Percentiles rank a stretch among this genome's conserved stretches.
Evolutionary conservation across 2,329 filamentous ascomycete species (phyloP).

Genomic region (Epichloe typhina): DNA sequence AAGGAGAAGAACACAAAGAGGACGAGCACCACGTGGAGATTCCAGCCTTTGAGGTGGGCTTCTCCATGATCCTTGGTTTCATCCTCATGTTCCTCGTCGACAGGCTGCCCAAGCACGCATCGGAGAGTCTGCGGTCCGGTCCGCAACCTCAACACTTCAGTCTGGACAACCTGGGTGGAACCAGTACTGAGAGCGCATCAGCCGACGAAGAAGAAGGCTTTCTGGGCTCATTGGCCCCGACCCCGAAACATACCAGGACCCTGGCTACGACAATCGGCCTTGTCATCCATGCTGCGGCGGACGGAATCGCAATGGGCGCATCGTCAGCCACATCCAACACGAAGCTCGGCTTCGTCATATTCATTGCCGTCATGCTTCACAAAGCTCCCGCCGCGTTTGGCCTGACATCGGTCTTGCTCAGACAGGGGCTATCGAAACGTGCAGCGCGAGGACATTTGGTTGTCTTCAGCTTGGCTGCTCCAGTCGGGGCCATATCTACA

Average conservation of each 20-base stretch:
- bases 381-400: slow-evolving; percentile 95
- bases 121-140: slow-evolving; percentile 48
- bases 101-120: slow-evolving; percentile 61
- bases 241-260: slow-evolving; percentile 45
- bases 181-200: slow-evolving; percentile 21
- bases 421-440: slow-evolving; percentile 81
- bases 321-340: slow-evolving; percentile 64
- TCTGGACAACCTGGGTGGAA: slow-evolving; percentile 60
- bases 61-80: slow-evolving; percentile 79
- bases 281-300: slow-evolving; percentile 90
- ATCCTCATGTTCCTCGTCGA: slow-evolving; percentile 96
- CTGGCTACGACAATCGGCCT: slow-evolving; percentile 82
- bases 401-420: slow-evolving; percentile 76
- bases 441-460: slow-evolving; percentile 73
- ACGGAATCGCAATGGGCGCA: slow-evolving; percentile 90
- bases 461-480: slow-evolving; percentile 84
- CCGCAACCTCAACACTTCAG: slow-evolving; percentile 74
- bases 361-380: slow-evolving; percentile 92
- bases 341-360: slow-evolving; percentile 79
- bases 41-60: slow-evolving; percentile 67
- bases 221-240: slow-evolving; percentile 42
- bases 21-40: slow-evolving; percentile 22
- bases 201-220: slow-evolving; percentile 47
- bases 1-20: slow-evolving; percentile 20
- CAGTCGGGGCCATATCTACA: slow-evolving; percentile 70